Conservation (phyloP, 306 rosid genomes). For the Delonix regia region DNA sequence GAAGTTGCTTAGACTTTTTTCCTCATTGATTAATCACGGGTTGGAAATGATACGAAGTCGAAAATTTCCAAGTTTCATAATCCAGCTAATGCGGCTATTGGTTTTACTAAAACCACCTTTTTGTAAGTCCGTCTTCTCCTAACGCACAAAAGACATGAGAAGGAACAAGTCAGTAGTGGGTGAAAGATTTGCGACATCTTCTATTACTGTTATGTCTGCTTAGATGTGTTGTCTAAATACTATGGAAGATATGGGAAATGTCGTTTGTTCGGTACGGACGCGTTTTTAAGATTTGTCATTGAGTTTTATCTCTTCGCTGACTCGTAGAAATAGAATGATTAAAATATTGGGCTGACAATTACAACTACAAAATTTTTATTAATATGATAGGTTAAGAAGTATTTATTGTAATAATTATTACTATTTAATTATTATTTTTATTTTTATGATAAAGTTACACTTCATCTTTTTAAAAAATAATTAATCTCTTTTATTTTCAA, state of each 20-base stretch:
- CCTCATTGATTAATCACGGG: not conserved
- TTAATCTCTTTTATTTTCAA: too few species aligned
- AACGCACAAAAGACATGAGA: not conserved
- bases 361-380: too few species aligned
- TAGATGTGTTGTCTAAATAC: not conserved
- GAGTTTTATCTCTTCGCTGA: not conserved
- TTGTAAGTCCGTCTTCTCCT: not conserved
- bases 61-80: not conserved
- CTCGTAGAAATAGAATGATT: not conserved
- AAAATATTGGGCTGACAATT: not conserved
- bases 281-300: not conserved
- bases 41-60: not conserved
- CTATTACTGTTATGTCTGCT: not conserved
- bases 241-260: not conserved
- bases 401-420: too few species aligned
- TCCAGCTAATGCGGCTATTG: not conserved
- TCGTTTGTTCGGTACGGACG: not conserved
- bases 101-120: not conserved
- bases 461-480: too few species aligned
- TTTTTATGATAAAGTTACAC: too few species aligned
- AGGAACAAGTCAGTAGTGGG: conserved; percentile 8
- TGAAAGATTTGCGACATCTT: not conserved
- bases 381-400: too few species aligned
- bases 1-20: not conserved
- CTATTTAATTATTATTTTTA: too few species aligned